Evolutionary conservation across 495 filamentous ascomycete genomes (phyloP).

Genomic region (Daldinia vernicosa): DNA sequence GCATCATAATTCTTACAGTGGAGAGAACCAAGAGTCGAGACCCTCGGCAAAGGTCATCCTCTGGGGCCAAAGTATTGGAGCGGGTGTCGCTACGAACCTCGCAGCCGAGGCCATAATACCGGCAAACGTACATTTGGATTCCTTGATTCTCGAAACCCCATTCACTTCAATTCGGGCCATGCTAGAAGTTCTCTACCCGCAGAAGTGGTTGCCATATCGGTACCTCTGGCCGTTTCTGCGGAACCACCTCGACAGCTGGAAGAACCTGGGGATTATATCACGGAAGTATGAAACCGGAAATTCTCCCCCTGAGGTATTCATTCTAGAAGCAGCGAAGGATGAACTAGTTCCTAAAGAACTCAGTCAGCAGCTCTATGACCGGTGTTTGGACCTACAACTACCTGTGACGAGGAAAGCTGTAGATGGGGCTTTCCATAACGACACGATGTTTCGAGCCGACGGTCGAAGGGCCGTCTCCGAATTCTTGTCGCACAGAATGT

Average conservation of each 20-base stretch:
- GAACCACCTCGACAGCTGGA: conserved; percentile 58
- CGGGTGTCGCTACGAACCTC: conserved; percentile 65
- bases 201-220: conserved; percentile 81
- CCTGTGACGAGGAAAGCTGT: conserved; percentile 50
- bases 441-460: conserved; percentile 54
- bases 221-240: conserved; percentile 60
- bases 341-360: conserved; percentile 72
- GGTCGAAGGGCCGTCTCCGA: conserved; percentile 54
- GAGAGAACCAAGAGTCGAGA: conserved; percentile 29
- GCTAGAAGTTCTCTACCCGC: conserved; percentile 78
- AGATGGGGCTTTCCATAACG: conserved; percentile 56
- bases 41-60: conserved; percentile 62
- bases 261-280: conserved; percentile 52
- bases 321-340: conserved; percentile 71
- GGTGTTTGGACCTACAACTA: conserved; percentile 53
- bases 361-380: conserved; percentile 57
- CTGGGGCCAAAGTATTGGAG: conserved; percentile 86
- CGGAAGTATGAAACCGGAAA: conserved; percentile 27
- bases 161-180: conserved; percentile 77
- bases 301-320: conserved; percentile 56
- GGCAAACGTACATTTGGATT: conserved; percentile 48
- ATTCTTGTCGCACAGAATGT: conserved; percentile 39
- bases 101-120: conserved; percentile 45
- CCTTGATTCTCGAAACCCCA: conserved; percentile 78
- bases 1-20: conserved; percentile 40